A percentile compares a stretch with the other conserved stretches of the same genome.
phyloP scores from a whole-genome alignment of 805 yeast species.

The Blastobotrys americana region DNA sequence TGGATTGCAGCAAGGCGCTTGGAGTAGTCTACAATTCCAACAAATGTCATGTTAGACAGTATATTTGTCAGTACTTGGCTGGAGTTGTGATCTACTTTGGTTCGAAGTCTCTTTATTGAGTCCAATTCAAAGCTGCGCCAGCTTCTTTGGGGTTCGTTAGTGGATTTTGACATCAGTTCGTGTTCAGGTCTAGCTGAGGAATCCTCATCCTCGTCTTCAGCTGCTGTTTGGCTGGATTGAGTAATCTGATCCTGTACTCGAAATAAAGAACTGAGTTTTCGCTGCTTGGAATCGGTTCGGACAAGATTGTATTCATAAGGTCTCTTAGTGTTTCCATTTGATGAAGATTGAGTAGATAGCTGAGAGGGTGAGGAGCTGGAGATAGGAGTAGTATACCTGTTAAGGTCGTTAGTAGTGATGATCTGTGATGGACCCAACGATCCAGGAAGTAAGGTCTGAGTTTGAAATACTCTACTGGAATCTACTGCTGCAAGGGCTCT shows the following conservation, averaged over 20 bases:
- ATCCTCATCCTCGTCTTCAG: too few relatives aligned
- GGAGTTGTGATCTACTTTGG: slow-evolving; percentile 39
- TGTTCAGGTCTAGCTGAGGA: too few relatives aligned
- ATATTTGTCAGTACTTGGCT: slow-evolving; percentile 56
- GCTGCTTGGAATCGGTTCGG: slow-evolving; percentile 62
- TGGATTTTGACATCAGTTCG: not conserved
- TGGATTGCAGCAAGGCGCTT: slow-evolving; percentile 78
- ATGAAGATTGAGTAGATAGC: too few relatives aligned
- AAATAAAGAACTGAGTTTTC: slow-evolving; percentile 40
- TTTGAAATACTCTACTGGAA: slow-evolving; percentile 57
- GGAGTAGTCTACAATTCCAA: slow-evolving; percentile 73
- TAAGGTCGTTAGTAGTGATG: not conserved
- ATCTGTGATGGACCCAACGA: not conserved
- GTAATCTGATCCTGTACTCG: not conserved
- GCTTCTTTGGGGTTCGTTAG: slow-evolving; percentile 1
- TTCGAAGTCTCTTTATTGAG: slow-evolving; percentile 46
- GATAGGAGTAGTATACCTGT: slow-evolving; percentile 3
- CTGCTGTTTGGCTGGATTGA: not conserved
- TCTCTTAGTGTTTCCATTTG: slow-evolving; percentile 14
- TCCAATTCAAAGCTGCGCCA: slow-evolving; percentile 14
- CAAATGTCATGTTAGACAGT: slow-evolving; percentile 61
- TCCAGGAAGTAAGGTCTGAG: slow-evolving; percentile 50
- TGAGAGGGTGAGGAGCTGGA: not conserved
- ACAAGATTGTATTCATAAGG: slow-evolving; percentile 62
- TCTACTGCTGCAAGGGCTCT: slow-evolving; percentile 50